A percentile compares a stretch with the other conserved stretches of the same genome.
phyloP scores from a whole-genome alignment of 2,329 filamentous ascomycete genomes.

The Cytospora schulzeri region DNA sequence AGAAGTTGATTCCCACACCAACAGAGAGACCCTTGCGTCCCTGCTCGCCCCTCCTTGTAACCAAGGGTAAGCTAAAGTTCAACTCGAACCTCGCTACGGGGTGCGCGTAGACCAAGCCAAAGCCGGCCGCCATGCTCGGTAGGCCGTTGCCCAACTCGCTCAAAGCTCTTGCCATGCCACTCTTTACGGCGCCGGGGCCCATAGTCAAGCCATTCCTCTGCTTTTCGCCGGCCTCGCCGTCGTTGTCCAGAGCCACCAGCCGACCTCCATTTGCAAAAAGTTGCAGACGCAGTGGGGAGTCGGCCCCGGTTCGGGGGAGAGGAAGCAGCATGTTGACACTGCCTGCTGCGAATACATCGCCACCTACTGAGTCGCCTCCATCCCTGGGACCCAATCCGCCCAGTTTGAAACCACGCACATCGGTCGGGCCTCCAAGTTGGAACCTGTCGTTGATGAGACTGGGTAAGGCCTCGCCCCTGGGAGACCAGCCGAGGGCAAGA shows the following conservation, averaged over 20 bases:
- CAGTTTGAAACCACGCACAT: conserved; percentile 90
- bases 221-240: conserved; percentile 33
- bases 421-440: conserved; percentile 89
- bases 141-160: conserved; percentile 72
- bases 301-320: conserved; percentile 76
- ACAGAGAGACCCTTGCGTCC: conserved; percentile 89
- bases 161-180: conserved; percentile 63
- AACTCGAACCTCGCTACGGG: conserved; percentile 92
- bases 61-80: conserved; percentile 89
- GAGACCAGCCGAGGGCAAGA: conserved; percentile 63
- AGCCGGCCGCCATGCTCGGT: conserved; percentile 82
- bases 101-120: conserved; percentile 93
- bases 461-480: conserved; percentile 56
- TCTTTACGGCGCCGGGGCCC: conserved; percentile 50
- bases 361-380: conserved; percentile 81
- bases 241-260: conserved; percentile 72
- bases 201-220: conserved; percentile 48
- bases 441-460: conserved; percentile 94
- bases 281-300: conserved; percentile 84
- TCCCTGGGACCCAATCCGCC: conserved; percentile 88
- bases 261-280: conserved; percentile 90
- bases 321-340: conserved; percentile 85
- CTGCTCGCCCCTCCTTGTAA: conserved; percentile 80
- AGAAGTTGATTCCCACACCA: conserved; percentile 94
- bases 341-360: conserved; percentile 88